Evolutionary conservation across 2,329 filamentous ascomycete species (phyloP), one percentile per base, ranked within the genome.

Genomic region (Chalaropsis thielavioides): DNA sequence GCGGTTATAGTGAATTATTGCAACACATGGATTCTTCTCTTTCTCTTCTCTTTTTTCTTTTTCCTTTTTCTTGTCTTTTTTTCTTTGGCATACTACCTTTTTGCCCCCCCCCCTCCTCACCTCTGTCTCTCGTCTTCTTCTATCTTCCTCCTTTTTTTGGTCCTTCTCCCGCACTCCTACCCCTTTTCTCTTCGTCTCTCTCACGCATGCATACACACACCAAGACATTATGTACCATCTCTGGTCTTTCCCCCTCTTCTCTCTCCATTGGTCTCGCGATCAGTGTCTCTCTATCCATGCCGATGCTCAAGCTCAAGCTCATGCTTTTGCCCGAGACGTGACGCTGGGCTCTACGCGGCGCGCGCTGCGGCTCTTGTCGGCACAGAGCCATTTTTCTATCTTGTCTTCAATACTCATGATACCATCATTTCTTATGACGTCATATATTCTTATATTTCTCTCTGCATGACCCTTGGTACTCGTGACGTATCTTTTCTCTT

Each of bases 381-480:
- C 22, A 13, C 17, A 44, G 31, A 58, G 51, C 22, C 40, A 58
- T 64, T 44, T 31, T 43, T 27, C 40, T 35, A 38, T 41, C 44
- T 38, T 49, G 27, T 54, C 43, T 62, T 40, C 24, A 62, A 40
- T 62, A 62, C 61, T 51, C 61, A 40, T 62, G 61, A 62, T 62
- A 62, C 61, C 61, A 62, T 62, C 61, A 62, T 62, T 49, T 62
- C 61, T 54, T 49, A 62, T 62, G 61, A 62, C 61, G 44, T 62
- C 61, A 62, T 62, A 62, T 61, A 43, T 19, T 19, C 15, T 22
- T 35, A 22, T 62, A 35, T 51, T 38, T 27, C 19, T 40, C 60
- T n/a, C 44, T 58, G 31, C 51, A 58, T 58, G 51, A 58, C 49
- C 35, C 17, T 2, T 38, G 61, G 43, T 40, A 40, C 22, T 40